These are phyloP conservation scores for Bodo saltans DNA, from an alignment of 78 protist genomes.

Conservation along the genomic window DNA sequence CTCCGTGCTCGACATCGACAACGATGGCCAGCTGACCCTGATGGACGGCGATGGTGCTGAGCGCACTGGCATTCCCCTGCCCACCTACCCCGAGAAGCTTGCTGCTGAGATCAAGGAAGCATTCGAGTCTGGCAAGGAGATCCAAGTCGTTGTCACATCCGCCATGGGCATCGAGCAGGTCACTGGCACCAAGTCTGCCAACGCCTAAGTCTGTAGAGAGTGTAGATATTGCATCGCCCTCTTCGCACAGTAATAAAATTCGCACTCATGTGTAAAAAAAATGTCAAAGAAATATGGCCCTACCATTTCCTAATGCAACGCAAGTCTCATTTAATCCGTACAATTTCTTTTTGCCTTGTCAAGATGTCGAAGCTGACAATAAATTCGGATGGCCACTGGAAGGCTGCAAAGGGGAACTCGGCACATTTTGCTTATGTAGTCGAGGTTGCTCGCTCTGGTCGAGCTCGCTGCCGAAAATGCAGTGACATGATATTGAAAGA, in stretches of 20 bases:
- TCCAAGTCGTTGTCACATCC: conserved; percentile 43
- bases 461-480: background rate
- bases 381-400: too few species aligned
- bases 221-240: too few species aligned
- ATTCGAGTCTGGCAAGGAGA: conserved; percentile 52
- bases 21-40: conserved; percentile 56
- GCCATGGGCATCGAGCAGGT: conserved; percentile 70
- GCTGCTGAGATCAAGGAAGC: conserved; percentile 36
- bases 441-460: background rate
- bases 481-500: conserved; percentile 6
- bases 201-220: too few species aligned
- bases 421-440: too few species aligned
- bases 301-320: too few species aligned
- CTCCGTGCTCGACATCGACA: conserved; percentile 60
- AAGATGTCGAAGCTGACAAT: too few species aligned
- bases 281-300: too few species aligned
- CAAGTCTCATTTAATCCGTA: too few species aligned
- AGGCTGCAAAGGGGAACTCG: too few species aligned
- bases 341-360: too few species aligned
- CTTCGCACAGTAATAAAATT: too few species aligned
- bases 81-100: conserved; percentile 40
- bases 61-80: conserved; percentile 60
- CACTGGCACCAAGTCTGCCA: conserved; percentile 37
- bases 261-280: too few species aligned
- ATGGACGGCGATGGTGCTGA: conserved; percentile 48